These are phyloP conservation scores for Melaleuca quinquenervia DNA, from an alignment of 345 rosid species.

Conservation along the genomic window DNA sequence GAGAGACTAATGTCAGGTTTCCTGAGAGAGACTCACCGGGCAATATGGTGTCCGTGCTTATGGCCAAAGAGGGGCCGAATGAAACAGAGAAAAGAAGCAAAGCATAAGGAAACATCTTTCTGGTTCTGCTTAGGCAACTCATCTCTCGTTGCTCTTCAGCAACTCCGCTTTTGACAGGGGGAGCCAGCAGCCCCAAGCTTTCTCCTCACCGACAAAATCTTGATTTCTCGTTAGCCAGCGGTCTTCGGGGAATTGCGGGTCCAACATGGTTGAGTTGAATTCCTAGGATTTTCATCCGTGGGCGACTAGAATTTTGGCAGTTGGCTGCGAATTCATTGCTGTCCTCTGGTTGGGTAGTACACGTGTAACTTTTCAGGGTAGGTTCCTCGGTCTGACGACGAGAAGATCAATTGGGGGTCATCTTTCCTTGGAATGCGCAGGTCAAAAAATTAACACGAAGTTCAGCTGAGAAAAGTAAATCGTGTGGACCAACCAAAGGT, in stretches of 20 bases:
- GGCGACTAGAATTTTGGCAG: background rate
- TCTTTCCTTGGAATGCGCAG: background rate
- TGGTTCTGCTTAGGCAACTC: background rate
- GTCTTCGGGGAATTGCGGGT: background rate
- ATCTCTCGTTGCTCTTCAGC: background rate
- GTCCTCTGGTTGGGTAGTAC: no score
- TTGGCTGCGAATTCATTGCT: no score
- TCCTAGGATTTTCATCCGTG: background rate
- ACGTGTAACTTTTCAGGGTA: no score
- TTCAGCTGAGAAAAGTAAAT: background rate
- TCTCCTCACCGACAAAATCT: background rate
- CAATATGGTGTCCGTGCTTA: background rate
- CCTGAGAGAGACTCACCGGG: conserved; percentile 1
- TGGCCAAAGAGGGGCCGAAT: background rate
- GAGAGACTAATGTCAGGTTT: background rate
- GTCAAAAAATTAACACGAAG: background rate
- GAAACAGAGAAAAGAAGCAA: background rate
- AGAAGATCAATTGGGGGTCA: background rate
- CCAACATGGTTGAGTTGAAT: background rate
- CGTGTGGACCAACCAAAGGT: background rate
- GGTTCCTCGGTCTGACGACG: no score
- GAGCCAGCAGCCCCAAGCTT: background rate
- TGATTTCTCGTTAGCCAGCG: background rate
- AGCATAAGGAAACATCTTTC: background rate
- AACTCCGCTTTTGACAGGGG: background rate